These are phyloP conservation scores for Paxillus rubicundulus DNA, from an alignment of 768 basidiomycete species.

Conservation along the genomic window DNA sequence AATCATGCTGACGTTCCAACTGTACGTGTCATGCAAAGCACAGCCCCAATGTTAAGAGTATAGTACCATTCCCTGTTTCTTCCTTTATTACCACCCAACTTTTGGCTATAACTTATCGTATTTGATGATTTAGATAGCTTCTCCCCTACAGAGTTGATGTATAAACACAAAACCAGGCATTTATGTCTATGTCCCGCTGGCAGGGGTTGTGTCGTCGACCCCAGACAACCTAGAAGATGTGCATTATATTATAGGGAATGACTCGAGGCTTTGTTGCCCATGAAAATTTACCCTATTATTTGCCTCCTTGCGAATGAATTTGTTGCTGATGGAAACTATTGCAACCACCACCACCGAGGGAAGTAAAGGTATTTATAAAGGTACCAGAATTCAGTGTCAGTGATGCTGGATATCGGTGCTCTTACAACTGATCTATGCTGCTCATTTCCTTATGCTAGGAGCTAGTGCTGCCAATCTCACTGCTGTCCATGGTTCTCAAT, in stretches of 20 bases:
- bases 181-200: conserved; percentile 41
- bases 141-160: neutral
- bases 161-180: neutral
- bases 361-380: too few relatives aligned
- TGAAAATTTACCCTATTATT: conserved; percentile 72
- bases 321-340: conserved; percentile 41
- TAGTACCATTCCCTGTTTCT: neutral
- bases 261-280: neutral
- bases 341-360: conserved; percentile 35
- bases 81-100: neutral
- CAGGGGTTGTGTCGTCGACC: conserved; percentile 45
- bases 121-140: conserved; percentile 10
- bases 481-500: too few relatives aligned
- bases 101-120: conserved; percentile 21
- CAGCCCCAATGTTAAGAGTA: neutral
- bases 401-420: too few relatives aligned
- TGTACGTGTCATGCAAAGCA: neutral
- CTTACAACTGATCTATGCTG: too few relatives aligned
- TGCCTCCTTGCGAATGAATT: conserved; percentile 67
- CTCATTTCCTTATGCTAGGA: too few relatives aligned
- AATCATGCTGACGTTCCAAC: conserved; percentile 4
- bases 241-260: neutral
- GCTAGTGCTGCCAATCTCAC: too few relatives aligned
- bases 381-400: too few relatives aligned
- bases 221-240: conserved; percentile 45